Percentiles rank a stretch among this genome's conserved stretches.
phyloP scores from a whole-genome alignment of 345 rosid species.

The Reutealis trisperma region DNA sequence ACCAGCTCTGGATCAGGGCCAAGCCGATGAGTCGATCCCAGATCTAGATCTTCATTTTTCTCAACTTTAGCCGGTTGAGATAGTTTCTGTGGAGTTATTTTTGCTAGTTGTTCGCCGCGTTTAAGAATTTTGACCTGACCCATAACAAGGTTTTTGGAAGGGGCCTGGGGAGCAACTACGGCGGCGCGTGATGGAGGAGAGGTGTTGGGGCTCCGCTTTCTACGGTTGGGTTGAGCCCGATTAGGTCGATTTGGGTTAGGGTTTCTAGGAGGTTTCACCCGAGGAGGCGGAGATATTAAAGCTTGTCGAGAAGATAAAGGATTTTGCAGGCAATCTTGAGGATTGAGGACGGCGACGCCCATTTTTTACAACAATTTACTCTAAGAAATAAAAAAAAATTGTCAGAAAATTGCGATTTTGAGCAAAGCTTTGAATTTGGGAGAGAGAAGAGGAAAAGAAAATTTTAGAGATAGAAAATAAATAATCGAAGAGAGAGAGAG shows the following conservation, averaged over 20 bases:
- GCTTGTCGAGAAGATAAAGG: slow-evolving; percentile 31
- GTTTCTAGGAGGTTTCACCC: slow-evolving; percentile 29
- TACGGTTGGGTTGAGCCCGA: slow-evolving; percentile 41
- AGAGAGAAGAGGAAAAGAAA: not conserved
- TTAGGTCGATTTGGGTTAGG: slow-evolving; percentile 23
- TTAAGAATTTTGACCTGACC: slow-evolving; percentile 69
- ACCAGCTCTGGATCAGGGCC: slow-evolving; percentile 40
- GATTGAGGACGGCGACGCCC: slow-evolving; percentile 69
- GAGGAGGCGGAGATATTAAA: slow-evolving; percentile 25
- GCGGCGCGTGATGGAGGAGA: slow-evolving; percentile 27
- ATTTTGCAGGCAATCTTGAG: slow-evolving; percentile 45
- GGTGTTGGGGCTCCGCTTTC: slow-evolving; percentile 42
- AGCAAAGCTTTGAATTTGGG: not conserved
- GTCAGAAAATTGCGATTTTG: no score
- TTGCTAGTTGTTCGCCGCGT: slow-evolving; percentile 51
- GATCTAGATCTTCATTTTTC: slow-evolving; percentile 28
- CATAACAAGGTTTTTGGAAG: slow-evolving; percentile 27
- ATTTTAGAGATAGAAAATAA: not conserved
- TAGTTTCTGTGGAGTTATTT: not conserved
- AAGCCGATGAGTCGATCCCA: slow-evolving; percentile 33
- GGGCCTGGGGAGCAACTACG: not conserved
- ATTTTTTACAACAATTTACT: slow-evolving; percentile 23
- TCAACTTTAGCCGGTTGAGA: not conserved
- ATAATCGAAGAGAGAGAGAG: not conserved
- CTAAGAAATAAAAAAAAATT: no score